phyloP scores from a whole-genome alignment of 148 eudicot genomes.

The Nepenthes mirabilis region DNA sequence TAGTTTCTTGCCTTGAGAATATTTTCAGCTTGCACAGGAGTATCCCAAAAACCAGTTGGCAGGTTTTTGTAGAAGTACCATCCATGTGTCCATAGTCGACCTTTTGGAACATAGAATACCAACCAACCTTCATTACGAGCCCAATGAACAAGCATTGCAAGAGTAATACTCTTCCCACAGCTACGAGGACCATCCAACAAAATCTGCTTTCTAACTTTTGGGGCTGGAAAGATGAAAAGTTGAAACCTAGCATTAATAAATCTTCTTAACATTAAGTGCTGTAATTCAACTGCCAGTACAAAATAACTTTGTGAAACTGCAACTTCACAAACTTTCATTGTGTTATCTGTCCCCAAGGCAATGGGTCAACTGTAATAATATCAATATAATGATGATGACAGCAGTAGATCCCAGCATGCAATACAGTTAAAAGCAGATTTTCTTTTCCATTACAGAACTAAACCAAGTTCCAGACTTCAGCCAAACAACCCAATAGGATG shows the following conservation, averaged over 20 bases:
- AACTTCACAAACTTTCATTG: no score
- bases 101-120: conserved; percentile 73
- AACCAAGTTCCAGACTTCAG: no score
- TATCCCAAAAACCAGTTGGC: conserved; percentile 81
- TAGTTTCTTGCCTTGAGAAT: conserved; percentile 57
- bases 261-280: neutral
- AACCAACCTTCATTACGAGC: conserved; percentile 97
- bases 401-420: neutral
- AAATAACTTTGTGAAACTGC: neutral
- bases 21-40: conserved; percentile 82
- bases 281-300: neutral
- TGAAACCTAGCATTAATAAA: conserved; percentile 4
- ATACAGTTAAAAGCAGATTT: no score
- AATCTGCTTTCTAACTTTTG: conserved; percentile 62
- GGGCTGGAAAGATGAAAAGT: conserved; percentile 34
- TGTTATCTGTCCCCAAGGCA: no score
- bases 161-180: conserved; percentile 86
- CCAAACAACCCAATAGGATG: no score
- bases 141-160: conserved; percentile 98
- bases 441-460: no score
- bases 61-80: conserved; percentile 69
- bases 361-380: no score
- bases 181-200: conserved; percentile 89
- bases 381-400: no score
- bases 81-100: conserved; percentile 88